Evolutionary conservation across 768 basidiomycete genomes (phyloP).

Genomic region (Suillus subalutaceus): DNA sequence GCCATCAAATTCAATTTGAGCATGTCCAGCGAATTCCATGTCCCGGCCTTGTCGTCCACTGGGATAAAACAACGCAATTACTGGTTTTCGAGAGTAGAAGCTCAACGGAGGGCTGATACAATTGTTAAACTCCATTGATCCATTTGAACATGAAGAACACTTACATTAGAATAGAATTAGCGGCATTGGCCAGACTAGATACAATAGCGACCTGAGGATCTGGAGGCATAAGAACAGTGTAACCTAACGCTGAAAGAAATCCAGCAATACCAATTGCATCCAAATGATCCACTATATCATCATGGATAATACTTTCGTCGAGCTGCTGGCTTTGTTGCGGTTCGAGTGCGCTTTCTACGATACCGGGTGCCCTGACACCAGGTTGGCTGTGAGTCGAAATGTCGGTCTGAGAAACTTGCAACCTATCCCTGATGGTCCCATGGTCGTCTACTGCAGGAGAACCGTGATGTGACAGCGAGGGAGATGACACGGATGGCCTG

Average conservation of each 20-base stretch:
- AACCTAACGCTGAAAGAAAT: constrained; percentile 3
- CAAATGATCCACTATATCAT: constrained; percentile 82
- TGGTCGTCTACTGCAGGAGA: constrained; percentile 3
- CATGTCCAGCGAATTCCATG: constrained; percentile 30
- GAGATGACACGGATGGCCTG: constrained; percentile 6
- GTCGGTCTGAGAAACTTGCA: constrained; percentile 46
- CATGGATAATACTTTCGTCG: constrained; percentile 36
- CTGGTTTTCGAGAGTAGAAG: constrained; percentile 71
- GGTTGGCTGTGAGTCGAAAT: constrained; percentile 37
- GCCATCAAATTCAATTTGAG: constrained; percentile 41
- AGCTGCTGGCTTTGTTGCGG: constrained; percentile 30
- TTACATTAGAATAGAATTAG: constrained; percentile 76
- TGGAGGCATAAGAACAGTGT: constrained; percentile 28
- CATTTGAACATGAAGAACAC: constrained; percentile 13
- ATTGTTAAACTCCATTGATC: constrained; percentile 5
- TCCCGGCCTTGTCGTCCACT: constrained; percentile 21
- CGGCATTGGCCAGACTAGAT: constrained; percentile 75
- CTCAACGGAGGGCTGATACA: constrained; percentile 62
- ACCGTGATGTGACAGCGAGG: neutral
- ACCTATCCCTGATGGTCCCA: constrained; percentile 14
- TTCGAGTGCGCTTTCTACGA: constrained; percentile 49
- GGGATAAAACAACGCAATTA: constrained; percentile 54
- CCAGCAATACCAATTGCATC: constrained; percentile 68
- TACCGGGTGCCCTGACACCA: constrained; percentile 38
- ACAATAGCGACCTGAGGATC: constrained; percentile 79